Evolutionary conservation across 108 stramenopile genomes (phyloP), one percentile per base, ranked within the genome.

Genomic region (Skeletonema tropicum): DNA sequence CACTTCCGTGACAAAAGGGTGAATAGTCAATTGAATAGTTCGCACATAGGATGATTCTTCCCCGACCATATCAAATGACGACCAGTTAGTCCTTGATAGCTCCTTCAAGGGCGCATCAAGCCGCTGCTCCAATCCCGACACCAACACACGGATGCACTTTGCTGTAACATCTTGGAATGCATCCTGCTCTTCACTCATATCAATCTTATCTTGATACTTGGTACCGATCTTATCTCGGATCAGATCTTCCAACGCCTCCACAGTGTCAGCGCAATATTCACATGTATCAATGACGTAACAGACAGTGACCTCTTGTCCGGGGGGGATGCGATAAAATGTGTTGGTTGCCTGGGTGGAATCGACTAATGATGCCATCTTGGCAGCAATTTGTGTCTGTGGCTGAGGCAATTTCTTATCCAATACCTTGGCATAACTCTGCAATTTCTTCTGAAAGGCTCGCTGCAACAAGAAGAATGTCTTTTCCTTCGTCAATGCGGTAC

Each of bases 211-310:
- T 61, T 89, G 80, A 82, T 91, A 98, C 48, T 75, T 80, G 10
- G 81, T 86, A 46, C 97, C 97, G 48, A 98, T 91, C 63, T 94
- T 97, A 67, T 95, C 93, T 29, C 86, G 84, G 66, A 99, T 94
- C 59, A 97, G 82, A 75, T 97, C 98, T 73, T 96, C 96, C 60
- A 99, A 86, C 66, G 95, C 96, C 83, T 93, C 92, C 0, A 96
- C 86, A 8, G 98, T 98, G 38, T 99, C 98, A 9, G 95, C 96
- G 65, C 97, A 98, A 74, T 98, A 99, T 64, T 98, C 98, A 46
- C 97, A 98, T 3, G 99, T 98, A 80, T 95, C 93, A 65, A 98
- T 83, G 12, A 97, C 96, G 68, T 96, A 94, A 84, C 98, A 98
- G 32, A 95, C 83, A 5, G 90, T 89, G 8, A 91, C 87, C 78